These are phyloP conservation scores for Plasmodium vinckei DNA, from an alignment of 169 alveolate genomes.

Conservation along the genomic window DNA sequence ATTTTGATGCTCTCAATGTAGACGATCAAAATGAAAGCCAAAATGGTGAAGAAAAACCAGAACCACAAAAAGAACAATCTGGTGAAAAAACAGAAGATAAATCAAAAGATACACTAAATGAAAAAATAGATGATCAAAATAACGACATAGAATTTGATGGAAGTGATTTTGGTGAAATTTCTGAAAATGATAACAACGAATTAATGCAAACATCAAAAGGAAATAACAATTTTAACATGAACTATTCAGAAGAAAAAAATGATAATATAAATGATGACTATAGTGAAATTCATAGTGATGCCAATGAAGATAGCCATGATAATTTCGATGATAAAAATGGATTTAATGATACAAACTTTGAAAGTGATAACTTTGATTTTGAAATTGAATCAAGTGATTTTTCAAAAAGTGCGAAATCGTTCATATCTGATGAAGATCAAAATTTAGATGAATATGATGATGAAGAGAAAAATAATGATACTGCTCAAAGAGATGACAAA, in stretches of 20 bases:
- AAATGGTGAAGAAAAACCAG: constrained; percentile 21
- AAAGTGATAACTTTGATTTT: constrained; percentile 31
- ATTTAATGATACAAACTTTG: constrained; percentile 8
- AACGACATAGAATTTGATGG: constrained; percentile 36
- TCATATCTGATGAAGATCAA: constrained; percentile 8
- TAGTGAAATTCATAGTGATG: not conserved
- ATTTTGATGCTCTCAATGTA: too few species aligned
- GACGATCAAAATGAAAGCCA: not conserved
- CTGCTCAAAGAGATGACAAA: not conserved
- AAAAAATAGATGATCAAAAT: constrained; percentile 38
- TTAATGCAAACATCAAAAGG: constrained; percentile 55
- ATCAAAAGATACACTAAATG: constrained; percentile 28
- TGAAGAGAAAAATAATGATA: constrained; percentile 8
- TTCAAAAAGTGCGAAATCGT: constrained; percentile 50
- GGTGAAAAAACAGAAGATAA: constrained; percentile 76
- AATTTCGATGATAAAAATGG: constrained; percentile 7
- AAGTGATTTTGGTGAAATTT: not conserved
- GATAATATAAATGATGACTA: not conserved
- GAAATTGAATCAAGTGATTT: constrained; percentile 76
- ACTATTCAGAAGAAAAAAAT: not conserved
- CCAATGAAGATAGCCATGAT: constrained; percentile 2
- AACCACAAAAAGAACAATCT: constrained; percentile 73
- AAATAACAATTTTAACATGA: constrained; percentile 44
- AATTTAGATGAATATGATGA: constrained; percentile 14
- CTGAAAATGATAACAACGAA: not conserved